phyloP scores from a whole-genome alignment of 257 asterid species.

The Fraxinus excelsior region DNA sequence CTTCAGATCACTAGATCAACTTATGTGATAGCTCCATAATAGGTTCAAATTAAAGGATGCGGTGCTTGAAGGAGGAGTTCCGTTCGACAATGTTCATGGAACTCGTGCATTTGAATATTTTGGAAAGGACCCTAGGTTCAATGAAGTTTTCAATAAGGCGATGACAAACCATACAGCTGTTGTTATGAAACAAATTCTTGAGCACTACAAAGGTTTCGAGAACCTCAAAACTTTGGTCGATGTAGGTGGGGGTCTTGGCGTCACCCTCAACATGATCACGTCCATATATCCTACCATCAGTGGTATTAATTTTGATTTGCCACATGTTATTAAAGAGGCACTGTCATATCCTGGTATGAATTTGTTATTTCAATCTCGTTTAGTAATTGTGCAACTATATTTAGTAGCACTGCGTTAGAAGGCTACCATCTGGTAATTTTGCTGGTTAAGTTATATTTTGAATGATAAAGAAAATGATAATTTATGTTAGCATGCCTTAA shows the following conservation, averaged over 20 bases:
- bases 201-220: conserved; percentile 41
- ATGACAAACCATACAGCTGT: conserved; percentile 39
- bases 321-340: conserved; percentile 39
- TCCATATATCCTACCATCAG: conserved; percentile 38
- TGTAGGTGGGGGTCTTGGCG: conserved; percentile 60
- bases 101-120: conserved; percentile 13
- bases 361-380: neutral
- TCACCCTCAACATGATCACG: conserved; percentile 32
- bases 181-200: conserved; percentile 31
- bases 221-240: conserved; percentile 41
- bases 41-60: conserved; percentile 22
- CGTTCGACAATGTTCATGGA: conserved; percentile 20
- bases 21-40: neutral
- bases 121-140: conserved; percentile 18
- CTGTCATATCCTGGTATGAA: conserved; percentile 26
- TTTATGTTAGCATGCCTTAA: too few relatives aligned
- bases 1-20: neutral
- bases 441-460: too few relatives aligned
- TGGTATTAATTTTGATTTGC: conserved; percentile 51
- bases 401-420: neutral
- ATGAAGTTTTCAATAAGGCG: conserved; percentile 30
- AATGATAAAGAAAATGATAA: too few relatives aligned
- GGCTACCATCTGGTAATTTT: neutral
- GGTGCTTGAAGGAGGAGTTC: conserved; percentile 25
- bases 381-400: neutral